Percentiles rank a stretch among this genome's conserved stretches.
These are phyloP conservation scores for Grigorovia humatica DNA, from an alignment of 805 yeast species.

Conservation along the genomic window DNA sequence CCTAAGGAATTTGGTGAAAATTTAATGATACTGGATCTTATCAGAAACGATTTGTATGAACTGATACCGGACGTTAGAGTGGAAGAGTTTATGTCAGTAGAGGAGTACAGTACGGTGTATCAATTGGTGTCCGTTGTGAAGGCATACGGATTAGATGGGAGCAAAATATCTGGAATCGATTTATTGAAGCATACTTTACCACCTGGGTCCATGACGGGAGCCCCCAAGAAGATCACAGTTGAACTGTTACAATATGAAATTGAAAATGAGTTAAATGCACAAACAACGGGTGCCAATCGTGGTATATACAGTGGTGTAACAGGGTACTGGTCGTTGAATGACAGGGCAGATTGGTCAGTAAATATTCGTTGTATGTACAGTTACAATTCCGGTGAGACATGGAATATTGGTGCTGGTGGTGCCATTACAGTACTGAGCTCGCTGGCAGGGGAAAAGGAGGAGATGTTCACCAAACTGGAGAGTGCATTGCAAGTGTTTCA, in stretches of 20 bases:
- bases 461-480: slow-evolving; percentile 70
- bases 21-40: slow-evolving; percentile 91
- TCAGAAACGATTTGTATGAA: slow-evolving; percentile 79
- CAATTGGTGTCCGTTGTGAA: slow-evolving; percentile 85
- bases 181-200: slow-evolving; percentile 72
- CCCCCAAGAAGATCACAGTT: slow-evolving; percentile 90
- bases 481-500: slow-evolving; percentile 69
- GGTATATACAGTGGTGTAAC: slow-evolving; percentile 91
- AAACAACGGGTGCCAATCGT: slow-evolving; percentile 30
- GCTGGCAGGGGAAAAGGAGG: slow-evolving; percentile 81
- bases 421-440: slow-evolving; percentile 88
- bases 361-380: slow-evolving; percentile 75
- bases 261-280: slow-evolving; percentile 27
- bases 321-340: slow-evolving; percentile 88
- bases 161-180: slow-evolving; percentile 58
- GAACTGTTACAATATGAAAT: slow-evolving; percentile 52
- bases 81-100: slow-evolving; percentile 76
- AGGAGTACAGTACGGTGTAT: slow-evolving; percentile 82
- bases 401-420: slow-evolving; percentile 98
- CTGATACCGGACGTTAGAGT: slow-evolving; percentile 58
- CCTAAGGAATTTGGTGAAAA: slow-evolving; percentile 95
- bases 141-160: slow-evolving; percentile 36
- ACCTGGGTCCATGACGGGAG: slow-evolving; percentile 99
- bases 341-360: slow-evolving; percentile 92
- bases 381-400: slow-evolving; percentile 40